Percentiles rank a stretch among this genome's conserved stretches.
These are phyloP conservation scores for Solanum dulcamara DNA, from an alignment of 257 asterid species.

Conservation along the genomic window DNA sequence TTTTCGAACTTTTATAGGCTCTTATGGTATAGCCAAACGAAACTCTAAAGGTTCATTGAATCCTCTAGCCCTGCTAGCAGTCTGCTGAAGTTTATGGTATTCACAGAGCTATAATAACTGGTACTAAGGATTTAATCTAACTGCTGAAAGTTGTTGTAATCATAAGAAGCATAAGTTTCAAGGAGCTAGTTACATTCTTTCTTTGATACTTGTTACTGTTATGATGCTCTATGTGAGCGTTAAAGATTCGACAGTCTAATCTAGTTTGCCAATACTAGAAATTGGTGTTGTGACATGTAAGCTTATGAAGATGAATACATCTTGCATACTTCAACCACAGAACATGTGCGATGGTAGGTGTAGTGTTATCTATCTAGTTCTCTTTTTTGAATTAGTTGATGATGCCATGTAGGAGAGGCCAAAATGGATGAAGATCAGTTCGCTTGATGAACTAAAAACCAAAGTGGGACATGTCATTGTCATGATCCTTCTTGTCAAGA, in stretches of 20 bases:
- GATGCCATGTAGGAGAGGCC: constrained; percentile 69
- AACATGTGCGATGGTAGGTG: not conserved
- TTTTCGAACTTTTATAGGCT: not conserved
- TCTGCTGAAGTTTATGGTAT: not conserved
- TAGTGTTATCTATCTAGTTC: not conserved
- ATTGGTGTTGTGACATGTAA: not conserved
- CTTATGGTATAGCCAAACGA: not conserved
- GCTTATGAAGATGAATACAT: not conserved
- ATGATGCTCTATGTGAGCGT: not conserved
- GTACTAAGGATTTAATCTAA: not conserved
- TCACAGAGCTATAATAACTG: not conserved
- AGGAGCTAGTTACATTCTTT: not conserved
- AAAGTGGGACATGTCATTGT: constrained; percentile 95
- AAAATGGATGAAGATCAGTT: constrained; percentile 92
- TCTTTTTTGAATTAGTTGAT: not conserved
- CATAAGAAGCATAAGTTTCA: not conserved
- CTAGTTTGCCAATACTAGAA: not conserved
- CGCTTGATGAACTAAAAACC: constrained; percentile 82
- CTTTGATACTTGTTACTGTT: not conserved
- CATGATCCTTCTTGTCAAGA: constrained; percentile 93
- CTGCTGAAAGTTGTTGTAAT: not conserved
- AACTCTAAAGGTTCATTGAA: not conserved
- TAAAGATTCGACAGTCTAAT: not conserved
- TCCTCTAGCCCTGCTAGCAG: not conserved
- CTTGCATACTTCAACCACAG: not conserved